phyloP scores from a whole-genome alignment of 305 asterid species.

The Andrographis paniculata region DNA sequence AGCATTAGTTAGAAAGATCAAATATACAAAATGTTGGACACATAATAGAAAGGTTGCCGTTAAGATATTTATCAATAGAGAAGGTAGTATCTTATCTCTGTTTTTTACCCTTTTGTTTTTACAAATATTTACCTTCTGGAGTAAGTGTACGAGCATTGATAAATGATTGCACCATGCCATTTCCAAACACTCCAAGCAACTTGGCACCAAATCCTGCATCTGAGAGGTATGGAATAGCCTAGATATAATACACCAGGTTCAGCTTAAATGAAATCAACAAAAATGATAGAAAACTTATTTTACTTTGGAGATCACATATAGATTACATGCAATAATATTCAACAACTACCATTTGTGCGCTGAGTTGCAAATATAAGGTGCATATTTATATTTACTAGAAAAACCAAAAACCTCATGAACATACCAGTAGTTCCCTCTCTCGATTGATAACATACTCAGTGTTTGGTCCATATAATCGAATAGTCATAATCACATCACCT shows the following conservation, averaged over 20 bases:
- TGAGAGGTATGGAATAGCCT: constrained; percentile 93
- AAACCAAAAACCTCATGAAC: constrained; percentile 12
- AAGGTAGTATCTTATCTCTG: no score
- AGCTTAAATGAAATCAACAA: constrained; percentile 7
- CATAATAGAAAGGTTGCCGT: no score
- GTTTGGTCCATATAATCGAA: constrained; percentile 88
- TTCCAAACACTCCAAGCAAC: constrained; percentile 90
- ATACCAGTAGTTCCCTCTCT: constrained; percentile 74
- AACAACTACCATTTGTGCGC: constrained; percentile 7
- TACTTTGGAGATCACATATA: no score
- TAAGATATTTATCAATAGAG: no score
- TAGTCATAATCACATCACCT: constrained; percentile 41
- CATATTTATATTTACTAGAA: constrained; percentile 1
- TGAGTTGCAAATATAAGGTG: constrained; percentile 7
- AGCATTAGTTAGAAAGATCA: no score
- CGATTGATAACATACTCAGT: constrained; percentile 93
- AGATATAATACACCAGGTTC: constrained; percentile 21
- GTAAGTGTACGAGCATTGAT: constrained; percentile 79
- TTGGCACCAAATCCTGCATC: constrained; percentile 99
- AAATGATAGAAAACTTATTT: constrained; percentile 9
- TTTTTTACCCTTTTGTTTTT: constrained; percentile 1
- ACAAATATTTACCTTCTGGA: constrained; percentile 55
- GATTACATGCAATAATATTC: no score
- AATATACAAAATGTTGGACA: no score
- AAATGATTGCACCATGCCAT: constrained; percentile 99